A percentile compares a stretch with the other conserved stretches of the same genome.
phyloP scores from a whole-genome alignment of 2,329 filamentous ascomycete genomes.

The Hymenoscyphus linearis region DNA sequence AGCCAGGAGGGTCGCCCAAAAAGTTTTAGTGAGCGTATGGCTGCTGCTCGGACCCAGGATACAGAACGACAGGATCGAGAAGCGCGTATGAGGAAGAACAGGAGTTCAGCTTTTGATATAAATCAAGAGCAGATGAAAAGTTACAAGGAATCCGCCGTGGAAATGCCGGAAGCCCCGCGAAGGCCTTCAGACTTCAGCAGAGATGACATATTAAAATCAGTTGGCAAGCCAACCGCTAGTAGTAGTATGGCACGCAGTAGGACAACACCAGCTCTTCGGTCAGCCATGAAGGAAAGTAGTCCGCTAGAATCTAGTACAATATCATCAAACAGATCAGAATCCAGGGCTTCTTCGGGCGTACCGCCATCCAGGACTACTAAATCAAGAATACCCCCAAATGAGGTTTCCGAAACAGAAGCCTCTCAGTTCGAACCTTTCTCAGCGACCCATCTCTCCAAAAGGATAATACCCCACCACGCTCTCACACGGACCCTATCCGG shows the following conservation, averaged over 20 bases:
- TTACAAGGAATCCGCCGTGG: conserved; percentile 52
- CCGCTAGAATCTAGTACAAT: conserved; percentile 5
- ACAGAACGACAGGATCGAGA: conserved; percentile 44
- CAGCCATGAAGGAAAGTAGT: conserved; percentile 18
- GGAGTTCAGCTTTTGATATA: conserved; percentile 53
- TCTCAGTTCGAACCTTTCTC: conserved; percentile 83
- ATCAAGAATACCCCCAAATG: conserved; percentile 29
- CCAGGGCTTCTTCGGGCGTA: conserved; percentile 10
- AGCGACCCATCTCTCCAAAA: conserved; percentile 72
- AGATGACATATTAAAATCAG: conserved; percentile 50
- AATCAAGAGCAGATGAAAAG: conserved; percentile 53
- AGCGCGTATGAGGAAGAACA: conserved; percentile 46
- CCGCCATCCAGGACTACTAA: conserved; percentile 8
- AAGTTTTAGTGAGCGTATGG: conserved; percentile 80
- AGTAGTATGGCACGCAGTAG: conserved; percentile 40
- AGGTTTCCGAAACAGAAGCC: conserved; percentile 42
- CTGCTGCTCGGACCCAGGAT: conserved; percentile 59
- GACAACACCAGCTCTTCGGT: conserved; percentile 22
- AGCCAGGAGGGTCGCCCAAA: conserved; percentile 38
- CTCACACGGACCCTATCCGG: conserved; percentile 71
- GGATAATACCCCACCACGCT: conserved; percentile 75
- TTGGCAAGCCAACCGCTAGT: conserved; percentile 24
- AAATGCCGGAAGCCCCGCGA: conserved; percentile 45
- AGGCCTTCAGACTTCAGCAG: conserved; percentile 53
- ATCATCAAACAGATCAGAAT: conserved; percentile 20